Base-by-base conservation (phyloP, 306 rosid species). In the Cajanus cajan region DNA sequence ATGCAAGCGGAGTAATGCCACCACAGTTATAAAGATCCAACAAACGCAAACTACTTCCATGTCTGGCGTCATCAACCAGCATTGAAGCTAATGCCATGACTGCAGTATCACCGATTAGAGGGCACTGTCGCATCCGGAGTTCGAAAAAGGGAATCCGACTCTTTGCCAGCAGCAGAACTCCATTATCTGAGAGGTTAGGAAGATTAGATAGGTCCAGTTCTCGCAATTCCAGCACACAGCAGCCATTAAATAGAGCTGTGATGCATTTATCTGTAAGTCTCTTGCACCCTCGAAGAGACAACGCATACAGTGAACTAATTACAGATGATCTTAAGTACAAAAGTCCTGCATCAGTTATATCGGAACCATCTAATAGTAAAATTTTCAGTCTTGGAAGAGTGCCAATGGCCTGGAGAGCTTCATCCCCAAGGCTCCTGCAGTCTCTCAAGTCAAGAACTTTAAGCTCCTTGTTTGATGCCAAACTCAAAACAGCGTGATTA, bases 251-350 rank as follows among this genome's bases (percentile, higher is more conserved):
- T 18, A 92, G 83, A 67, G 89, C 82, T 18, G 90, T 85, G 81
- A 92, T 85, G 84, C 91, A 90, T 86, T 92, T 95, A 90, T 92
- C 97, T 2, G 98, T 91, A 37, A 95, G 94, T 70, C 88, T 93
- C 88, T 82, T 92, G 90, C 98, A 95, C 22, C 98, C 96, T 84
- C 98, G 85, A 54, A 95, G 89, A 54, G 98, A 95, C 84, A 95
- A 77, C 5, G 91, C 78, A 75, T 85, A 78, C 33, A 95, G 83
- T 39, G 97, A 90, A 62, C 78, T 74, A 15, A 88, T 84, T 71
- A 91, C 93, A 64, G 78, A 66, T 21, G 91, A 87, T 48, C 89
- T 86, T 77, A 91, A 82, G 87, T 74, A 86, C 68, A 89, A 81
- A 82, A 95, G 90, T 69, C 98, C 98, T 12, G 66, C 72, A 80